phyloP scores from a whole-genome alignment of 768 basidiomycete genomes.

The Ramaria sp. region DNA sequence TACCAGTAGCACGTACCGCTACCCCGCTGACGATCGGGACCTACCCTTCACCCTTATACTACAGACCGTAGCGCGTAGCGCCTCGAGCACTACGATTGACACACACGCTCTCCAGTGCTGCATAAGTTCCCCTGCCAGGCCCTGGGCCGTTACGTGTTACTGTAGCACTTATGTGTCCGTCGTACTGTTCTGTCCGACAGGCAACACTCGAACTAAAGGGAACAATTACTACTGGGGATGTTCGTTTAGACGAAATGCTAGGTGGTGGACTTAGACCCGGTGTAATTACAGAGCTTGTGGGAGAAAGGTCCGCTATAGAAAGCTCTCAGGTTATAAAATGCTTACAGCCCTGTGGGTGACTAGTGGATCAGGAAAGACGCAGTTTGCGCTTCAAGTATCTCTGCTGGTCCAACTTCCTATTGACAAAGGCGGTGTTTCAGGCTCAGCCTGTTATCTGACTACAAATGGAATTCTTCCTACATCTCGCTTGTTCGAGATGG shows the following conservation, averaged over 20 bases:
- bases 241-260: constrained; percentile 51
- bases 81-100: no score
- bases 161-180: background rate
- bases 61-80: no score
- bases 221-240: constrained; percentile 61
- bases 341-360: background rate
- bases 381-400: constrained; percentile 78
- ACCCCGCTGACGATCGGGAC: no score
- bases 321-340: constrained; percentile 6
- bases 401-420: constrained; percentile 65
- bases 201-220: constrained; percentile 9
- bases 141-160: no score
- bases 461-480: constrained; percentile 64
- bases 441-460: constrained; percentile 69
- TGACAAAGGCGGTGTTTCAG: constrained; percentile 45
- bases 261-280: constrained; percentile 75
- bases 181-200: background rate
- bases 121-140: no score
- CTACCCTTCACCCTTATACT: no score
- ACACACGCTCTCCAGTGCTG: no score
- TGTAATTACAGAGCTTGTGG: constrained; percentile 79
- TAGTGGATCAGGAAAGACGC: constrained; percentile 93
- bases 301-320: constrained; percentile 57
- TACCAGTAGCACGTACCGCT: no score
- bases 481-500: constrained; percentile 54